Evolutionary conservation across 352 stramenopile genomes (phyloP).

Genomic region (Phytophthora meadii): DNA sequence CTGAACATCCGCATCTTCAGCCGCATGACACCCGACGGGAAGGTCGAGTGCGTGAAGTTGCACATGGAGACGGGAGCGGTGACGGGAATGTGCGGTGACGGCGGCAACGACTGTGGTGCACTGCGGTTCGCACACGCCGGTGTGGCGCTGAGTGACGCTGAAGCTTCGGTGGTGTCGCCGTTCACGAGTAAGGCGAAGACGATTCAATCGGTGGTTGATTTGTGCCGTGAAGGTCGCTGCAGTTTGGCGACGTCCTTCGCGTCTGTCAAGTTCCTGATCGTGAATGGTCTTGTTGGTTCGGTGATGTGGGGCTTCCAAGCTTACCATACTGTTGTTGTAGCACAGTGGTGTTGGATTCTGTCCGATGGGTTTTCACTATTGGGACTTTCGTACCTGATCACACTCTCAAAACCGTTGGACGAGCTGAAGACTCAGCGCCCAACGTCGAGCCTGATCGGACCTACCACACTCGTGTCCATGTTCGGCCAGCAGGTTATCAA

Average conservation of each 20-base stretch:
- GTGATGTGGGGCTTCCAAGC: constrained; percentile 72
- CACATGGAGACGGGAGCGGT: constrained; percentile 69
- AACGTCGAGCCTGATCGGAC: constrained; percentile 73
- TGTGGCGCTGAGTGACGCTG: constrained; percentile 89
- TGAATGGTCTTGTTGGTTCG: constrained; percentile 85
- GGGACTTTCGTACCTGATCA: constrained; percentile 76
- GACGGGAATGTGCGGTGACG: constrained; percentile 86
- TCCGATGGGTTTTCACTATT: constrained; percentile 71
- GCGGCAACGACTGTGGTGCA: constrained; percentile 92
- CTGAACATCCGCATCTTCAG: constrained; percentile 81
- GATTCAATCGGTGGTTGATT: constrained; percentile 63
- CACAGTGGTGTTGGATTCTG: constrained; percentile 80
- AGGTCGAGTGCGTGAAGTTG: constrained; percentile 76
- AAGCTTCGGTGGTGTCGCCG: constrained; percentile 88
- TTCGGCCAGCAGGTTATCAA: constrained; percentile 66
- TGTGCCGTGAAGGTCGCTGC: constrained; percentile 89
- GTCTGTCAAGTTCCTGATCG: constrained; percentile 89
- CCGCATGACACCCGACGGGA: constrained; percentile 79
- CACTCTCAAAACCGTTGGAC: constrained; percentile 59
- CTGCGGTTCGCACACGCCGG: constrained; percentile 91
- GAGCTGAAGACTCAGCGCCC: constrained; percentile 33
- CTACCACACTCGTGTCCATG: constrained; percentile 51
- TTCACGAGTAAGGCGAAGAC: constrained; percentile 80
- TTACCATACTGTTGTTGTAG: constrained; percentile 75
- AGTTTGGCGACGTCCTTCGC: constrained; percentile 86